A percentile compares a stretch with the other conserved stretches of the same genome.
phyloP scores from a whole-genome alignment of 2,329 filamentous ascomycete genomes.

The Ascochyta rabiei region DNA sequence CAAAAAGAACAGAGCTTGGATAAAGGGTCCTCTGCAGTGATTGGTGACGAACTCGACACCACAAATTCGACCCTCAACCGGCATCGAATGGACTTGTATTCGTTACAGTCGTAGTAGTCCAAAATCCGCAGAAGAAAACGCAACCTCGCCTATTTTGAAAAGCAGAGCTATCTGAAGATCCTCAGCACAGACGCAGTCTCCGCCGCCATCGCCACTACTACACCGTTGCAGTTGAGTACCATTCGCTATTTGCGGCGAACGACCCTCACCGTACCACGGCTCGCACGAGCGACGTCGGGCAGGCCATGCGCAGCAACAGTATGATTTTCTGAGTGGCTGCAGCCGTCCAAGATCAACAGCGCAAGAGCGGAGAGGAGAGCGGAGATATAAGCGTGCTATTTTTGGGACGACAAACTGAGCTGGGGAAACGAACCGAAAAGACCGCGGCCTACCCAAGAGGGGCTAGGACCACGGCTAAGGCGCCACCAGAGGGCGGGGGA shows the following conservation, averaged over 20 bases:
- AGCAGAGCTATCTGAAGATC: no score
- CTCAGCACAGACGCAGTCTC: constrained; percentile 1
- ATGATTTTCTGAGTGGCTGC: no score
- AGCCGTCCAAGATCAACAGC: background rate
- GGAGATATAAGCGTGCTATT: constrained; percentile 1
- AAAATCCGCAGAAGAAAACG: no score
- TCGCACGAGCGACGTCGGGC: constrained; percentile 1
- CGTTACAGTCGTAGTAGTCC: no score
- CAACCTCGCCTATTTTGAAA: no score
- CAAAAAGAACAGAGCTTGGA: no score
- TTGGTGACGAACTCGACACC: no score
- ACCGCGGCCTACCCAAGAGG: background rate
- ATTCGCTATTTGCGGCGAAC: background rate
- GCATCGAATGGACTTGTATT: no score
- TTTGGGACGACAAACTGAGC: constrained; percentile 1
- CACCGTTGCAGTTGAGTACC: constrained; percentile 4
- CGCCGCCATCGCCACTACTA: constrained; percentile 4
- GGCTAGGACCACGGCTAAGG: constrained; percentile 5
- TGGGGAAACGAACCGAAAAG: background rate
- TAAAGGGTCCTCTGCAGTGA: no score
- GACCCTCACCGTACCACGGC: constrained; percentile 2
- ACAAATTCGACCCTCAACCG: no score
- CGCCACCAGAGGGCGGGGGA: background rate
- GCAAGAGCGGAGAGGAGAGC: background rate
- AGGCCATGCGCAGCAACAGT: background rate